Evolutionary conservation across 2,329 filamentous ascomycete species (phyloP).

Genomic region (Colletotrichum plurivorum): DNA sequence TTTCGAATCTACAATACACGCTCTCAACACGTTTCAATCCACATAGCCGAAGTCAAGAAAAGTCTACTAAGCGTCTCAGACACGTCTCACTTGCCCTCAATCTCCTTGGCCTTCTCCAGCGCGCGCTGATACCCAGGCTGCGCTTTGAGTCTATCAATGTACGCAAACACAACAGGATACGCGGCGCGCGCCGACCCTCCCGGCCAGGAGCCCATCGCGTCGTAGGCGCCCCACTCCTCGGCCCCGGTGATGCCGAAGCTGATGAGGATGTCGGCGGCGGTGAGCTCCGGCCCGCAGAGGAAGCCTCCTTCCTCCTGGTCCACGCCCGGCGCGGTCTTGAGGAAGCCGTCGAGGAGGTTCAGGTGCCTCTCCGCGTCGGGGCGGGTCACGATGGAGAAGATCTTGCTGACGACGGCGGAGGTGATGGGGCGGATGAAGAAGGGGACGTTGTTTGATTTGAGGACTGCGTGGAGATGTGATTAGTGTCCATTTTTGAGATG

Average conservation of each 20-base stretch:
- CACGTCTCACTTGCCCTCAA: slow-evolving; percentile 52
- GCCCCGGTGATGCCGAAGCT: slow-evolving; percentile 66
- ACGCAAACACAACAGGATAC: slow-evolving; percentile 62
- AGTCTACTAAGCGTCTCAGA: not conserved
- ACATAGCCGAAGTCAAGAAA: not conserved
- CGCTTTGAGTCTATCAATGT: slow-evolving; percentile 60
- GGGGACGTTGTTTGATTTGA: slow-evolving; percentile 63
- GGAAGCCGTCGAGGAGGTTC: slow-evolving; percentile 62
- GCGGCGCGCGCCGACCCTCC: slow-evolving; percentile 54
- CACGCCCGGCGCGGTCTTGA: slow-evolving; percentile 56
- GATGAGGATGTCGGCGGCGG: slow-evolving; percentile 67
- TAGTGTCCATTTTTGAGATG: not conserved
- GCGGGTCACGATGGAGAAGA: slow-evolving; percentile 57
- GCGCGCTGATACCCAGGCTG: slow-evolving; percentile 64
- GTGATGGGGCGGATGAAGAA: slow-evolving; percentile 69
- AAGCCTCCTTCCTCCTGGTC: slow-evolving; percentile 54
- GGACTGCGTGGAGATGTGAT: slow-evolving; percentile 46
- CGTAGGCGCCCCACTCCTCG: slow-evolving; percentile 50
- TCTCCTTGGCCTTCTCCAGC: slow-evolving; percentile 62
- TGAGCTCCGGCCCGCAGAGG: slow-evolving; percentile 64
- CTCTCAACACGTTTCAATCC: not conserved
- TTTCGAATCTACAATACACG: not conserved
- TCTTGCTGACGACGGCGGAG: slow-evolving; percentile 57
- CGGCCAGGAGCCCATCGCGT: slow-evolving; percentile 58
- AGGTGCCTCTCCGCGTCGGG: slow-evolving; percentile 65